Evolutionary conservation across 208 protist genomes (phyloP).

Genomic region (Ichthyophonus hoferi): DNA sequence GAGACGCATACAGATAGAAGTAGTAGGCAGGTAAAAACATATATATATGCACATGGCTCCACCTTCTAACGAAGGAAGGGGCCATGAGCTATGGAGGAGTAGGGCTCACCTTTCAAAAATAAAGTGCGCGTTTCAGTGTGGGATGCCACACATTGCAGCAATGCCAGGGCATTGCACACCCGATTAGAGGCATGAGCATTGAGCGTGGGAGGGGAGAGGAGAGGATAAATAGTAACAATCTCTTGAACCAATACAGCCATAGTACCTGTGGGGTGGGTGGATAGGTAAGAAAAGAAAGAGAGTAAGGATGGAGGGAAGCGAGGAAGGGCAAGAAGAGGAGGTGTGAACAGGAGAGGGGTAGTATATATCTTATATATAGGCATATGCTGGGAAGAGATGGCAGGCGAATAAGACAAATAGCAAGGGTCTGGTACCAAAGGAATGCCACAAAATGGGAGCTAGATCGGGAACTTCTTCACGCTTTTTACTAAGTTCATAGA

Average conservation of each 20-base stretch:
- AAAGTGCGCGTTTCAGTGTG: constrained; percentile 87
- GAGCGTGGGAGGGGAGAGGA: constrained; percentile 74
- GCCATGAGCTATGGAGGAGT: too few relatives aligned
- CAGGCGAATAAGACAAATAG: too few relatives aligned
- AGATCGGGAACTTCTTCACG: constrained; percentile 79
- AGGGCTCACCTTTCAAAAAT: constrained; percentile 88
- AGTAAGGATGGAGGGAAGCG: neutral
- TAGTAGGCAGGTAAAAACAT: too few relatives aligned
- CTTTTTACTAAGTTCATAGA: constrained; percentile 86
- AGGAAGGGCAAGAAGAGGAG: neutral
- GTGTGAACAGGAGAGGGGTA: neutral
- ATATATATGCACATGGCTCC: too few relatives aligned
- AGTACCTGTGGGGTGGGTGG: constrained; percentile 59
- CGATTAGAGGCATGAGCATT: constrained; percentile 72
- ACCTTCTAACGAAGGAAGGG: too few relatives aligned
- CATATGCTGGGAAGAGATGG: too few relatives aligned
- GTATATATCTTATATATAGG: neutral
- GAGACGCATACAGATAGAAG: too few relatives aligned
- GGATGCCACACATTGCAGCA: constrained; percentile 96
- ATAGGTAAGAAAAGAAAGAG: neutral
- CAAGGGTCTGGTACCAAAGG: constrained; percentile 77
- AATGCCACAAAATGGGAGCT: constrained; percentile 94
- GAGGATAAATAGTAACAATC: constrained; percentile 93
- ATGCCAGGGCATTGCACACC: constrained; percentile 94
- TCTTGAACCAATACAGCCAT: constrained; percentile 96